A percentile compares a stretch with the other conserved stretches of the same genome.
Conservation (phyloP, 371 early-diverging fungal species). For the Thermomucor indicae-seudaticae region DNA sequence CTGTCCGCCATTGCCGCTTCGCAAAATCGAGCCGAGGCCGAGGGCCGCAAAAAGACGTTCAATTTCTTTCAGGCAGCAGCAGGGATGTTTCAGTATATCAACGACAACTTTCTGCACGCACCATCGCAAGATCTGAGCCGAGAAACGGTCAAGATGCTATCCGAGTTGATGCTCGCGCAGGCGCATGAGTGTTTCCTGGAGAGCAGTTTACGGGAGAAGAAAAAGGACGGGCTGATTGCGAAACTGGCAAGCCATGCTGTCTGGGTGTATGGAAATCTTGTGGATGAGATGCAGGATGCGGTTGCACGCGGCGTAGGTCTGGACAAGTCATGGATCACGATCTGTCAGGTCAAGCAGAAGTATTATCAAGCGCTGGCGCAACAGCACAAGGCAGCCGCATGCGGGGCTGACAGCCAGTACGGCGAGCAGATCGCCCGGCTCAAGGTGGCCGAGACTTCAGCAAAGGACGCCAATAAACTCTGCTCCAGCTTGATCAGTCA, state of each 20-base stretch:
- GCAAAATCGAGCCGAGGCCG: conserved; percentile 71
- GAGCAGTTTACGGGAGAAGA: conserved; percentile 81
- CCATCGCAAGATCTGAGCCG: conserved; percentile 89
- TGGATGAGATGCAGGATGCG: conserved; percentile 64
- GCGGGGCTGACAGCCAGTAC: conserved; percentile 74
- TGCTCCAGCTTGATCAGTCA: conserved; percentile 57
- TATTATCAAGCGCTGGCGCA: conserved; percentile 83
- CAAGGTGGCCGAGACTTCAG: conserved; percentile 70
- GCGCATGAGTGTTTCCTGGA: conserved; percentile 94
- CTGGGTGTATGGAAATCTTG: conserved; percentile 66
- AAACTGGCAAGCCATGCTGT: conserved; percentile 89
- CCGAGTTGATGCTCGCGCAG: conserved; percentile 87
- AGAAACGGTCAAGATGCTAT: conserved; percentile 81
- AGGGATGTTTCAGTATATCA: conserved; percentile 90
- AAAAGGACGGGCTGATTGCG: conserved; percentile 76
- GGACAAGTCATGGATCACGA: conserved; percentile 63
- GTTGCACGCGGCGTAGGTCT: conserved; percentile 45
- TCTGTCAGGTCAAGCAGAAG: conserved; percentile 82
- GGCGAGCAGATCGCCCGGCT: conserved; percentile 84
- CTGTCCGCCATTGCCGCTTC: conserved; percentile 67
- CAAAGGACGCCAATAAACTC: conserved; percentile 81
- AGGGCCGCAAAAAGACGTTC: conserved; percentile 77
- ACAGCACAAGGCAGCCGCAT: conserved; percentile 74
- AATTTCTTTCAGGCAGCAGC: conserved; percentile 92
- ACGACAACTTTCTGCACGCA: conserved; percentile 95